Base-by-base conservation (phyloP, 768 basidiomycete species). In the Mrakia hoshinonis region DNA sequence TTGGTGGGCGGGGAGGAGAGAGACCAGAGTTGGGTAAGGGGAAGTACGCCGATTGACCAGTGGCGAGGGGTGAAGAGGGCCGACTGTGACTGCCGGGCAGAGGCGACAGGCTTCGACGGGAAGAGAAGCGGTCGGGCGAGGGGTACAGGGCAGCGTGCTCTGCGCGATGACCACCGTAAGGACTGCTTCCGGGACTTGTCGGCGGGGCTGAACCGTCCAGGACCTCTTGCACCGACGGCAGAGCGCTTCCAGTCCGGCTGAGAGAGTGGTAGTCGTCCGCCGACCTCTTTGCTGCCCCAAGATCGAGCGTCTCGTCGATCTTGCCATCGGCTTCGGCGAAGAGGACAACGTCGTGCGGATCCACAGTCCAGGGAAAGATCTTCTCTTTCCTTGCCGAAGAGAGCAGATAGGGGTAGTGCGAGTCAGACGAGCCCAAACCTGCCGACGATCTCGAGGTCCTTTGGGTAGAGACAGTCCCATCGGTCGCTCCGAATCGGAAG, bases 271-370 rank as follows among this genome's bases (percentile, higher is more conserved):
- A 61, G 20, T 61, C 58, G 31, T 61, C 58, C 18, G 26, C 36
- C 36, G 58, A 61, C 34, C 58, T 61, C 11, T 15, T 10, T 2
- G 11, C 55, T 12, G 29, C 34, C 36, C 58, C 58, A 36, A 61
- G 4, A 22, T 61, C 58, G 36, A 61, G 18, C 58, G 18, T 61
- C 58, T 61, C 58, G 58, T 61, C 58, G 58, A 61, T 34, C 58
- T 61, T 61, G 9, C 58, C 58, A 12, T 22, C 58, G 10, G 58
- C 31, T 7, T 29, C 7, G 0, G 31, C 34, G 34, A 61, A 61
- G 3, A 61, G 58, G 5, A 31, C 31, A 10, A 61, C 34, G 58
- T 61, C 58, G 22, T 39, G 36, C 18, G 58, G 2, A 10, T 61
- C 22, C 31, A 61, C 36, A 22, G n/a, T 10, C 58, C 58, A 61